Evolutionary conservation across 306 rosid genomes (phyloP).

Genomic region (Luffa aegyptiaca): DNA sequence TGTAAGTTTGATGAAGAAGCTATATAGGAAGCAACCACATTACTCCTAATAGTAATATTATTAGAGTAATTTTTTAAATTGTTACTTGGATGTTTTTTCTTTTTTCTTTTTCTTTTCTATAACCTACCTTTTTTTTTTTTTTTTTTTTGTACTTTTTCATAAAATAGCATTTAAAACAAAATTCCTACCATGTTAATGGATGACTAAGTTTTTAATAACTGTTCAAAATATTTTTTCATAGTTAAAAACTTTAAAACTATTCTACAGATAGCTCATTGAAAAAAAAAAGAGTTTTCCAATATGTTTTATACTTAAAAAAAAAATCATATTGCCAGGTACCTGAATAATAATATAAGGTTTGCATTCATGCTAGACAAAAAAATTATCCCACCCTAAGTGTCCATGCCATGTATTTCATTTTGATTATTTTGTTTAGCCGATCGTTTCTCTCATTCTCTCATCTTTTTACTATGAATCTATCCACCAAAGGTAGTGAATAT

Average conservation of each 20-base stretch:
- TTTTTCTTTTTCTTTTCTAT: too few relatives aligned
- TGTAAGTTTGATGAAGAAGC: conserved; percentile 2
- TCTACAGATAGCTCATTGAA: neutral
- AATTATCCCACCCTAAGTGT: conserved; percentile 6
- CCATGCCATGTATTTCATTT: neutral
- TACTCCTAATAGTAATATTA: neutral
- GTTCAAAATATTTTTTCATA: neutral
- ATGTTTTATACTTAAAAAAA: neutral
- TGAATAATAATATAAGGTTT: neutral
- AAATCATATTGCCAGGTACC: neutral
- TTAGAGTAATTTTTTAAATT: neutral
- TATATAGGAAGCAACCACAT: neutral
- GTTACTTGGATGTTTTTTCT: neutral
- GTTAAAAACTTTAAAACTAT: neutral
- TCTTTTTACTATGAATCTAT: neutral
- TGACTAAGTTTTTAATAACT: neutral
- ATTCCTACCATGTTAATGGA: neutral
- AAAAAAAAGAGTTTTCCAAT: neutral
- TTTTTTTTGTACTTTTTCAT: neutral
- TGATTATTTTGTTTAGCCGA: neutral
- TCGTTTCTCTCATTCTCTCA: neutral
- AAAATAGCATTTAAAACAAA: neutral
- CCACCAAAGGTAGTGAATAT: too few relatives aligned
- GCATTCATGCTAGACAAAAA: conserved; percentile 8
- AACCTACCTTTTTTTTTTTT: neutral